Evolutionary conservation across 306 rosid species (phyloP), one percentile per base, ranked within the genome.

Genomic region (Vigna hirtella): DNA sequence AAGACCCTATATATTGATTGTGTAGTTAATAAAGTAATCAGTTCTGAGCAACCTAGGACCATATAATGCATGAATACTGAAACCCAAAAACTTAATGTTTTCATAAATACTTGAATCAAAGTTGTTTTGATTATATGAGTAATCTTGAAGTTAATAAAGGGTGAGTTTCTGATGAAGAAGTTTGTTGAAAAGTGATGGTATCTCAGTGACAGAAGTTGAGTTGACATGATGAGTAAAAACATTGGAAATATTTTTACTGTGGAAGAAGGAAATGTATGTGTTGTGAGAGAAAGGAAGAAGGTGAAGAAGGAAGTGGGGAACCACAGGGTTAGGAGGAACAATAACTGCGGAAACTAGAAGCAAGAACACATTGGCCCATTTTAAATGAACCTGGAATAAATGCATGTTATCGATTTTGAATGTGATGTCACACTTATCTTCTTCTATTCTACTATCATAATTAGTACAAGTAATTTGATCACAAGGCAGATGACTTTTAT

Each of bases 391-490:
- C 78, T 55, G 64, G 70, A 80, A 58, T 77, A 4, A 73, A 68
- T 68, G 85, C 77, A 77, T 43, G 76, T 77, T 64, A 18, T 73
- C 81, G 38, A 67, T 71, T 70, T 80, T 65, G 78, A 86, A 65
- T 77, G 14, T 42, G 49, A 71, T 83, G 79, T 86, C 87, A 78
- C 70, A 70, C 71, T 76, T 66, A 81, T 80, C 61, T 70, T 76
- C 34, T 30, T 30, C 78, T 78, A 70, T 66, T 52, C 20, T 40
- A 73, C 32, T 40, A 70, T 77, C 68, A 79, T 81, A 77, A 91
- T 89, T 83, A 90, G 85, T 62, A 75, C 70, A 57, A 59, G 75
- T 78, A 58, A 67, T 79, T 79, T 83, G 75, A 79, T 70, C 11
- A 67, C 43, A 32, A 57, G 68, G 47, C 79, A 82, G 73, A 77